Base-by-base conservation (phyloP, 2,329 filamentous ascomycete species). In the Ophiocordyceps camponoti-leonardi region DNA sequence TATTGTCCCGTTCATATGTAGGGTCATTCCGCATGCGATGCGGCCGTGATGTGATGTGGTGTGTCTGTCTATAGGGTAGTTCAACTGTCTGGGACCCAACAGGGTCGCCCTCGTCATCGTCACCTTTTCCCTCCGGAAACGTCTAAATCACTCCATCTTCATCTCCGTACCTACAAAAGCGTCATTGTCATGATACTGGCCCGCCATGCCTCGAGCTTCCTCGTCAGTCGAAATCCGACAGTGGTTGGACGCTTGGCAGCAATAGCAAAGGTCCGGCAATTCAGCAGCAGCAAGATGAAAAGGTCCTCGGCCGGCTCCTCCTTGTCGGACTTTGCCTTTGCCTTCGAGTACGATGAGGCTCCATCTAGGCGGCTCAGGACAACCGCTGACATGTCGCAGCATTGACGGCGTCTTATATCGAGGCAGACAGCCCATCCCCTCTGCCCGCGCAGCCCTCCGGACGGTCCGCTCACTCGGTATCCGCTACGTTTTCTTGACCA, bases 361-460 rank as follows among this genome's bases (percentile, higher is more conserved):
- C 20, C 1, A 18, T 10, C 14, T 16, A 11, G 14, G 4, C 20
- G 23, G 10, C 26, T 8, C 26, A 18, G 40, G 26, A 14, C 2
- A 42, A 1, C 23, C 4, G 44, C 40, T 45, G 40, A 47, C 22
- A 12, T 2, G 20, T 2, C 31, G 7, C 13, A 73, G 71, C 53
- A 94, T 98, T 58, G 92, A 98, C 61, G 92, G 92, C 46, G 92
- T 98, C n/a, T 76, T 98, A 19, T 73, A 96, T 30, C 86, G 88
- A 56, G 83, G 83, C 49, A 77, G 83, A 4, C 76, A 80, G 50
- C 79, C 85, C 3, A 79, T 96, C 42, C 82, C 86, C 1, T 82
- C 84, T 30, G 90, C 92, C 1, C 69, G 77, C 1, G 72, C 84
- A 56, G 75, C 87, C 14, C 73, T 98, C 19, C 67, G 69, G 28